Conservation (phyloP, 1,284 basidiomycete species). For the Cystobasidium sp. region DNA sequence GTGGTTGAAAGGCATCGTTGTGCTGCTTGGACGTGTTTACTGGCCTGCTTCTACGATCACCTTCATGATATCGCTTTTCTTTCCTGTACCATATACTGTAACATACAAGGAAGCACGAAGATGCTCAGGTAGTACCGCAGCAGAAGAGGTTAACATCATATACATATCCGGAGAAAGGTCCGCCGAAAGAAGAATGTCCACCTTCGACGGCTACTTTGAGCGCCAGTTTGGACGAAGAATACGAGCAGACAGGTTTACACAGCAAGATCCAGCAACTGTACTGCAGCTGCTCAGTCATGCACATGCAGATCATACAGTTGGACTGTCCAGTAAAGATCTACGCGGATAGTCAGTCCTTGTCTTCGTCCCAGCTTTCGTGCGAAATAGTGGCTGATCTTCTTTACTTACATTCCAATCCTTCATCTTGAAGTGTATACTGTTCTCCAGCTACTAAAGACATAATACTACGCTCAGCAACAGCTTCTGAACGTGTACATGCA, state of each 20-base stretch:
- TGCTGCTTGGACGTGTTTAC: conserved; percentile 6
- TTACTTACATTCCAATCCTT: background rate
- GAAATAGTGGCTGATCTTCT: conserved; percentile 5
- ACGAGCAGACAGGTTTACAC: conserved; percentile 37
- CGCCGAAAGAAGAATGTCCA: conserved; percentile 28
- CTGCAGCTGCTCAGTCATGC: conserved; percentile 50
- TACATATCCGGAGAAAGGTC: background rate
- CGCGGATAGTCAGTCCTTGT: conserved; percentile 5
- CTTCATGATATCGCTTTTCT: background rate
- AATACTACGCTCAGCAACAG: conserved; percentile 30
- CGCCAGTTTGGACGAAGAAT: conserved; percentile 42
- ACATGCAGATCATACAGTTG: conserved; percentile 51
- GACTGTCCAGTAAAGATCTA: conserved; percentile 17
- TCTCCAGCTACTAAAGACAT: conserved; percentile 11
- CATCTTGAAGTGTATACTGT: conserved; percentile 40
- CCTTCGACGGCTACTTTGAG: conserved; percentile 43
- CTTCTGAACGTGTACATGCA: conserved; percentile 44
- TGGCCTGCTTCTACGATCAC: background rate
- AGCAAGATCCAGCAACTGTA: conserved; percentile 23
- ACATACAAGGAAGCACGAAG: background rate
- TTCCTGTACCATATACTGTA: background rate
- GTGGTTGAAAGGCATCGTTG: background rate
- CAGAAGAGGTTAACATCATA: background rate
- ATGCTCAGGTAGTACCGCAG: conserved; percentile 2
- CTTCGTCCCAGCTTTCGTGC: background rate